phyloP scores from a whole-genome alignment of 2,329 filamentous ascomycete species.

The Fusarium camptoceras region DNA sequence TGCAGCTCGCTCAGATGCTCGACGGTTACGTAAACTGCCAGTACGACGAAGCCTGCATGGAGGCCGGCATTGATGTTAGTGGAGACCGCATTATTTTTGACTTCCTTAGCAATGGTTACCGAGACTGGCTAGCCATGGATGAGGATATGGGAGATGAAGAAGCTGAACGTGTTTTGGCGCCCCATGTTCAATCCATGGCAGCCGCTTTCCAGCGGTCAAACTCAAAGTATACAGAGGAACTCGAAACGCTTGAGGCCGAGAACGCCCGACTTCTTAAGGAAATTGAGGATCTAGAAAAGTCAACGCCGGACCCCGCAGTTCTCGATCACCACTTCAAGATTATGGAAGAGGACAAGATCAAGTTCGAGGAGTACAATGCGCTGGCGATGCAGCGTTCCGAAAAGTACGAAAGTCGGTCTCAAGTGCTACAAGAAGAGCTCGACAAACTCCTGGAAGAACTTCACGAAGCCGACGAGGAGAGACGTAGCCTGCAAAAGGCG shows the following conservation, averaged over 20 bases:
- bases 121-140: conserved; percentile 93
- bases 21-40: conserved; percentile 81
- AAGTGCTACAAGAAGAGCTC: conserved; percentile 87
- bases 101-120: conserved; percentile 89
- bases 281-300: conserved; percentile 89
- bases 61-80: conserved; percentile 86
- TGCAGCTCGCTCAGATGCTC: conserved; percentile 95
- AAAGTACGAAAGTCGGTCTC: conserved; percentile 85
- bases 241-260: conserved; percentile 88
- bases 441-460: conserved; percentile 81
- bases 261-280: conserved; percentile 84
- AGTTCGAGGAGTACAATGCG: conserved; percentile 95
- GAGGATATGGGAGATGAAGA: conserved; percentile 90
- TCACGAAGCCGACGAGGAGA: conserved; percentile 84
- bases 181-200: conserved; percentile 90
- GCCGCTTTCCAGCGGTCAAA: conserved; percentile 87
- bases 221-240: conserved; percentile 83
- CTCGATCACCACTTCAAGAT: conserved; percentile 92
- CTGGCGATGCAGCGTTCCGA: conserved; percentile 86
- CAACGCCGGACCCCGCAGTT: conserved; percentile 83
- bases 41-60: conserved; percentile 91
- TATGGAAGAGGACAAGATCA: conserved; percentile 91
- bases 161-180: conserved; percentile 79
- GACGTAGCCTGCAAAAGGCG: conserved; percentile 80
- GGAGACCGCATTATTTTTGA: conserved; percentile 95